phyloP scores from a whole-genome alignment of 805 yeast genomes.

The Cyberlindnera mrakii region DNA sequence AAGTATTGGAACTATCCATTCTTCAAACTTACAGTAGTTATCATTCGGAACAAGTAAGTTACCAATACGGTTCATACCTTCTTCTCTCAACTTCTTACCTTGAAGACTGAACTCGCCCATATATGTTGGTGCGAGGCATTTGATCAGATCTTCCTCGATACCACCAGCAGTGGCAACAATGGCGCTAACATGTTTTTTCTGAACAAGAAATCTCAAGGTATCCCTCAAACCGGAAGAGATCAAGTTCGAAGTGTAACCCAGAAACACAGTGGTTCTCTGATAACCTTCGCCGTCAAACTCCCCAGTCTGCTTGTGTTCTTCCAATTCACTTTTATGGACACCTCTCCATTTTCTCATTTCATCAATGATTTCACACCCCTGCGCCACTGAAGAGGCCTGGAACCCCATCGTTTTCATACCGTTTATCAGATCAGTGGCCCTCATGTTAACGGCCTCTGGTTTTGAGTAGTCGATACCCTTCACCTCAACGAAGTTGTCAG shows the following conservation, averaged over 20 bases:
- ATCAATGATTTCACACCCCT: conserved; percentile 88
- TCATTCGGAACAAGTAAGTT: conserved; percentile 96
- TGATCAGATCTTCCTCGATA: conserved; percentile 94
- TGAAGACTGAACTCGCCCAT: conserved; percentile 84
- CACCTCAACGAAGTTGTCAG: conserved; percentile 72
- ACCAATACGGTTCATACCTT: conserved; percentile 98
- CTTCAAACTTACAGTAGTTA: conserved; percentile 95
- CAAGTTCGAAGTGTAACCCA: conserved; percentile 95
- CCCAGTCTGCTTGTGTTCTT: conserved; percentile 67
- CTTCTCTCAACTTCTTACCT: conserved; percentile 79
- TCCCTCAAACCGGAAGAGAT: conserved; percentile 93
- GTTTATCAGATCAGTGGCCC: conserved; percentile 69
- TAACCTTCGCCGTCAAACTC: conserved; percentile 70
- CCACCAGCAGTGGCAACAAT: conserved; percentile 98
- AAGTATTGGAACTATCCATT: conserved; percentile 95
- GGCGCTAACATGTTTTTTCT: conserved; percentile 91
- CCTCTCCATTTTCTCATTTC: conserved; percentile 96
- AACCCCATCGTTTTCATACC: conserved; percentile 96
- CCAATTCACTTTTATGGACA: conserved; percentile 57
- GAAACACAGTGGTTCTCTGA: conserved; percentile 84
- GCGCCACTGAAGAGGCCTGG: conserved; percentile 82
- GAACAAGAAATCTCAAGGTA: conserved; percentile 81
- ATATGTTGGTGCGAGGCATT: conserved; percentile 93
- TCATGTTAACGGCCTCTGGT: conserved; percentile 67
- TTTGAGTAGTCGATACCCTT: conserved; percentile 86